Conservation (phyloP, 768 basidiomycete genomes). For the Podaxis mareebaensis region DNA sequence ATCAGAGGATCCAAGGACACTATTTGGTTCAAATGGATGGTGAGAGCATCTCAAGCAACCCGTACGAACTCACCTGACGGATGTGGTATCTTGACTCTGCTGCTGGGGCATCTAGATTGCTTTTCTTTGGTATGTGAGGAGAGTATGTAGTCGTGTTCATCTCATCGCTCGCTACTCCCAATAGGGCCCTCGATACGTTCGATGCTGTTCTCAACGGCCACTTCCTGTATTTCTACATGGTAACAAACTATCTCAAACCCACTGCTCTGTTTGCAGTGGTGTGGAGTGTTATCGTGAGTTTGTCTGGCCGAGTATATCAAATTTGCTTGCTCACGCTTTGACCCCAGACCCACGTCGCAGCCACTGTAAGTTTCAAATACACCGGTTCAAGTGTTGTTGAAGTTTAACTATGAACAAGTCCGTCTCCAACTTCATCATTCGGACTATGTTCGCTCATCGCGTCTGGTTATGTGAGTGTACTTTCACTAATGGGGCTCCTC, state of each 20-base stretch:
- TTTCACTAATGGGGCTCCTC: not conserved
- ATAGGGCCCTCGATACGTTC: slow-evolving; percentile 56
- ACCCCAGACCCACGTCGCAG: slow-evolving; percentile 50
- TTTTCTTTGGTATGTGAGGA: slow-evolving; percentile 32
- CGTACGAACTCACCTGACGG: not conserved
- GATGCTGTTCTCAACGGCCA: slow-evolving; percentile 54
- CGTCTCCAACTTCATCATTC: slow-evolving; percentile 50
- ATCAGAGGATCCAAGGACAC: slow-evolving; percentile 35
- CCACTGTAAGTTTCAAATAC: slow-evolving; percentile 43
- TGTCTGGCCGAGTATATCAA: not conserved
- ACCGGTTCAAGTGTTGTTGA: not conserved
- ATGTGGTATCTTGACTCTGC: not conserved
- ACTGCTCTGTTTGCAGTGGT: slow-evolving; percentile 41
- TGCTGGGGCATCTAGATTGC: slow-evolving; percentile 28
- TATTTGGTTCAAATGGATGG: slow-evolving; percentile 35
- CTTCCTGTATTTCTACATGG: slow-evolving; percentile 59
- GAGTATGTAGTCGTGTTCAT: not conserved
- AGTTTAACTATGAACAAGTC: slow-evolving; percentile 32
- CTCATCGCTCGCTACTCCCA: not conserved
- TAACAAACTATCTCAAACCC: slow-evolving; percentile 53
- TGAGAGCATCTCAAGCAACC: slow-evolving; percentile 22
- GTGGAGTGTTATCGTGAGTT: slow-evolving; percentile 57
- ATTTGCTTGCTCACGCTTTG: not conserved
- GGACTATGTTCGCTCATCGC: slow-evolving; percentile 50
- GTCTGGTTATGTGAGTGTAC: slow-evolving; percentile 47